Evolutionary conservation across 805 yeast species (phyloP).

Genomic region (Metschnikowia cubensis): DNA sequence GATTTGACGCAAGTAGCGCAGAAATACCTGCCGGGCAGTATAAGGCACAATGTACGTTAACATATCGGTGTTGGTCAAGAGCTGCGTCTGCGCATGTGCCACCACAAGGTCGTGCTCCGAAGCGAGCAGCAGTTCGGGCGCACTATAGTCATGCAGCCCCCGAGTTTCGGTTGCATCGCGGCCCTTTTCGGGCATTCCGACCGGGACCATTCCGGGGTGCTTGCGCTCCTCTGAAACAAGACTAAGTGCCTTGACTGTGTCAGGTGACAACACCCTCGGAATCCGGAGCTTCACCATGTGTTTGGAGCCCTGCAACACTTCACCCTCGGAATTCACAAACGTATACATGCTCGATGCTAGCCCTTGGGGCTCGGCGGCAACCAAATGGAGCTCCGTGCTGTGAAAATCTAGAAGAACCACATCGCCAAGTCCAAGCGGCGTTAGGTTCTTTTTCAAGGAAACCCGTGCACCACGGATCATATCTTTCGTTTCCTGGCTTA

Average conservation of each 20-base stretch:
- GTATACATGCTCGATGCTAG: conserved; percentile 54
- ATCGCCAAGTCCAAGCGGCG: conserved; percentile 51
- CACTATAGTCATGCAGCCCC: background rate
- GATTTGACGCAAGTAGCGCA: conserved; percentile 20
- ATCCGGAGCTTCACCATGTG: conserved; percentile 46
- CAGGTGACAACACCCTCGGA: conserved; percentile 47
- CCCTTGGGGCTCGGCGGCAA: conserved; percentile 49
- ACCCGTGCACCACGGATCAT: conserved; percentile 7
- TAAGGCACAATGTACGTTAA: conserved; percentile 36
- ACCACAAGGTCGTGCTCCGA: background rate
- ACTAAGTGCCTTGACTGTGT: conserved; percentile 34
- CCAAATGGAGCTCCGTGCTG: conserved; percentile 47
- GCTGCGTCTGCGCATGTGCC: conserved; percentile 1
- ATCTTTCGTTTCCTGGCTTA: background rate
- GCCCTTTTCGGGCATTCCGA: conserved; percentile 33
- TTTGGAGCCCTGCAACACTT: conserved; percentile 44
- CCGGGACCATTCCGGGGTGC: conserved; percentile 31
- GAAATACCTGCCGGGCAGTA: conserved; percentile 30
- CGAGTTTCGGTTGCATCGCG: background rate
- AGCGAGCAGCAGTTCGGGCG: background rate
- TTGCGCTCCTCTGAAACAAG: conserved; percentile 26
- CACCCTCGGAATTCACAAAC: conserved; percentile 55
- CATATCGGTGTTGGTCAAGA: conserved; percentile 30
- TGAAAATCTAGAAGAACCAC: conserved; percentile 50
- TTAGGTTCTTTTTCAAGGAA: conserved; percentile 6